These are phyloP conservation scores for Aspergillus nanangensis DNA, from an alignment of 495 filamentous ascomycete genomes.

Conservation along the genomic window DNA sequence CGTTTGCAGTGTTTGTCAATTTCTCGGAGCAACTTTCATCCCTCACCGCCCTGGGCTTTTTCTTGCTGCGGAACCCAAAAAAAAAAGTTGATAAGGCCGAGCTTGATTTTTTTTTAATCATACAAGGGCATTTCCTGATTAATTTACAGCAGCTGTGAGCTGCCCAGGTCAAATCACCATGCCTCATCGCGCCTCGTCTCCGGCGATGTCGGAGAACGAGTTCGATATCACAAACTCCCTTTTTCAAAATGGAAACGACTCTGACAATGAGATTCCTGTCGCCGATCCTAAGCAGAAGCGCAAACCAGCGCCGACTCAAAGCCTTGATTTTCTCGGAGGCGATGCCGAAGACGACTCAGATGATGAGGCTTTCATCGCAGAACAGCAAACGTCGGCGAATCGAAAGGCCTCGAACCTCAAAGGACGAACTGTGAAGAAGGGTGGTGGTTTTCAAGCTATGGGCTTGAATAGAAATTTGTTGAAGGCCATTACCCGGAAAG, in stretches of 20 bases:
- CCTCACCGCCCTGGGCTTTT: constrained; percentile 34
- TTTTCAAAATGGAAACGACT: constrained; percentile 58
- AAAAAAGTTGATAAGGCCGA: constrained; percentile 21
- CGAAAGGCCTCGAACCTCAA: constrained; percentile 78
- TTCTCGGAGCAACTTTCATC: constrained; percentile 20
- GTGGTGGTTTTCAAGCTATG: constrained; percentile 96
- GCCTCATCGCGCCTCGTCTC: constrained; percentile 67
- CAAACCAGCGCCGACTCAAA: constrained; percentile 26
- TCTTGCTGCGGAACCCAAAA: constrained; percentile 7
- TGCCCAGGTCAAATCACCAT: constrained; percentile 24
- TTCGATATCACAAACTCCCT: constrained; percentile 82
- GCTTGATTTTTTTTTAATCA: no score
- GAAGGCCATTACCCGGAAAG: constrained; percentile 86
- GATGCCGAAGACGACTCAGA: constrained; percentile 52
- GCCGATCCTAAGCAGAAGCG: constrained; percentile 27
- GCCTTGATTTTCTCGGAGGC: constrained; percentile 42
- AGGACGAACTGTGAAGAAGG: constrained; percentile 83
- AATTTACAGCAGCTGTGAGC: not conserved
- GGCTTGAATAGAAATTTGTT: constrained; percentile 79
- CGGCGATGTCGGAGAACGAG: constrained; percentile 81
- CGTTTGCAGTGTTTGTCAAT: constrained; percentile 35
- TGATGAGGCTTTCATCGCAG: constrained; percentile 86
- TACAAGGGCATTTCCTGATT: no score
- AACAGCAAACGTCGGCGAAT: constrained; percentile 77
- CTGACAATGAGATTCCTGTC: constrained; percentile 32